Base-by-base conservation (phyloP, 2,329 filamentous ascomycete species). In the Emericellopsis cladophorae region DNA sequence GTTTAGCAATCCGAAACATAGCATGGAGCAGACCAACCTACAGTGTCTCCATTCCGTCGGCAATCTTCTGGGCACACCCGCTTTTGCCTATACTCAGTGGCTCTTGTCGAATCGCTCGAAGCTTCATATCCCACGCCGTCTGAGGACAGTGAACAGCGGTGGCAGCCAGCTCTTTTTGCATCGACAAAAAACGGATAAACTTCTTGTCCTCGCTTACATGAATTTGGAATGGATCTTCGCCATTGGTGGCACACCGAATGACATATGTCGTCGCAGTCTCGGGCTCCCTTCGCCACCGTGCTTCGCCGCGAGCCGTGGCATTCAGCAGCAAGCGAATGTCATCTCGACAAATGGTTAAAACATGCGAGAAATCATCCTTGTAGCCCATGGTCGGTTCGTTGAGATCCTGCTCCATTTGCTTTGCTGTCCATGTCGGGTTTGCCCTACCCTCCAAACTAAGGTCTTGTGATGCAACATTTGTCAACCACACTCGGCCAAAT, bases 131-230 rank as follows among this genome's bases (percentile, higher is more conserved):
- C 43, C 40, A 42, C 4, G 40, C 40, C 8, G 31, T 26, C 12
- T 35, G 33, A 23, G 43, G 43, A 16, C 40, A 45, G 35, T 45
- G 43, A 22, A 45, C 24, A 15, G 26, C 37, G 23, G 23, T 31
- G 16, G 14, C 31, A 10, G 43, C 37, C n/a, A 45, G 18, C n/a
- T 42, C 43, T 8, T 42, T 35, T 4, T 16, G 18, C 18, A 29
- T 29, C 12, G 26, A 29, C 7, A 29, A 29, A 7, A 29, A 29
- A 12, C 40, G 31, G 14, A 16, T 16, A 10, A 38, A 33, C 29
- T 33, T 33, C 18, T 7, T 29, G 26, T 29, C 26, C 26, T 29
- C 26, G 7, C 26, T 29, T 9, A 29, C 26, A 12, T 29, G 12
- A 3, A 29, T 9, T 7, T 29, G 26, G 12, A 29, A 29, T 12